These are phyloP conservation scores for Sambucus nigra DNA, from an alignment of 129 eudicot species.

Conservation along the genomic window DNA sequence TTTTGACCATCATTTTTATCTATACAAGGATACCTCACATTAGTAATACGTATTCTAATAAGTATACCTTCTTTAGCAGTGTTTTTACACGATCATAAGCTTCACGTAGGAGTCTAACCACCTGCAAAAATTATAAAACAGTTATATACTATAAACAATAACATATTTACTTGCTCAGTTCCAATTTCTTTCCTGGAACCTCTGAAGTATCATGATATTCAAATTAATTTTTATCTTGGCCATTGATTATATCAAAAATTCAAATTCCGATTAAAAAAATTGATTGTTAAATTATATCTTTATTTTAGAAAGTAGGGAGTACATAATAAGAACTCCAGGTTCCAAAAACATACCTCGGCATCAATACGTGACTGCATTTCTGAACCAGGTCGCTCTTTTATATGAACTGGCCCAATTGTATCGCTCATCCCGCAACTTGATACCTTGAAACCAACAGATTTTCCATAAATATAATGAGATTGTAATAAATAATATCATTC, in stretches of 20 bases:
- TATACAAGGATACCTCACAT: neutral
- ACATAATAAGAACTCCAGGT: neutral
- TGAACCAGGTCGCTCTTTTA: slow-evolving; percentile 77
- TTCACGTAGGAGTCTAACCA: slow-evolving; percentile 61
- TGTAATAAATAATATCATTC: neutral
- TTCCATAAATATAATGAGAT: neutral
- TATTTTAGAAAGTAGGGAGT: neutral
- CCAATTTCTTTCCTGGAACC: neutral
- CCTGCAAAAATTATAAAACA: slow-evolving; percentile 30
- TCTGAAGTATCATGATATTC: neutral
- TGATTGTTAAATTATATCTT: too few species aligned
- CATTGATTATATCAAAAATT: too few species aligned
- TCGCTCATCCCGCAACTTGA: slow-evolving; percentile 94
- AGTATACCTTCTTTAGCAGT: slow-evolving; percentile 70
- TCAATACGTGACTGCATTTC: slow-evolving; percentile 94
- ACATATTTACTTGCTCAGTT: neutral
- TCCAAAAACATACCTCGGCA: slow-evolving; percentile 62
- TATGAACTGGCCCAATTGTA: slow-evolving; percentile 80
- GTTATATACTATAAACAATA: neutral
- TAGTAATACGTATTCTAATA: neutral
- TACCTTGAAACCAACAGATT: slow-evolving; percentile 34
- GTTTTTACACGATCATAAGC: slow-evolving; percentile 86
- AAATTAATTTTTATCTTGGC: neutral
- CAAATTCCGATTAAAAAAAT: too few species aligned
- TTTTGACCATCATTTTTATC: too few species aligned